Base-by-base conservation (phyloP, 2,329 filamentous ascomycete species). In the Cyanodermella asteris region DNA sequence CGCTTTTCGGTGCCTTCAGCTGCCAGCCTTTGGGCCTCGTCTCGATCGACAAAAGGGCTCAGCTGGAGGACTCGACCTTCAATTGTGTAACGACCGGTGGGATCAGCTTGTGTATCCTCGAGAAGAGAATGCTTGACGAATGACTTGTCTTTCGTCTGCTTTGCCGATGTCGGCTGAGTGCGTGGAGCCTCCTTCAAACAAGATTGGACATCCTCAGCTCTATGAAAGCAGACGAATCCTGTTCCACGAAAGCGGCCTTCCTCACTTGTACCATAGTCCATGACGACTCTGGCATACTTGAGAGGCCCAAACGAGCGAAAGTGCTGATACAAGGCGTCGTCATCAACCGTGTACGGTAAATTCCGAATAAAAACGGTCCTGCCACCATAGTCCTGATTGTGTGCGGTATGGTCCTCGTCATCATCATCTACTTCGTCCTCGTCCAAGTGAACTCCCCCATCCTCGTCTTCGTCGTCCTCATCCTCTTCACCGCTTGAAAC, bases 221-320 rank as follows among this genome's bases (percentile, higher is more conserved):
- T 71, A 50, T 72, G 72, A 51, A 97, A 97, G 51, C 80, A 91
- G 16, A 94, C 84, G 41, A 97, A 97, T 4, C 74, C 87, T 16
- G 84, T 94, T 14, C 87, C 87, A 23, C 76, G 78, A 2, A 87
- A 78, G 25, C 78, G 72, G 37, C 82, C 81, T n/a, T n/a, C n/a
- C n/a, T n/a, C n/a, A n/a, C n/a, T n/a, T 0, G 80, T 91, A 13
- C 69, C 66, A 23, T 62, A 72, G 43, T 97, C 84, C 43, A 90
- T 64, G 18, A 97, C 90, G 7, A 93, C 72, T 35, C 90, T 66
- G 5, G 84, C 87, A 45, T 94, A 97, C 18, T 82, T 67, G 19
- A 93, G 57, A n/a, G 62, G 63, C 14, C 87, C 90, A 40, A 97
- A 94, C 39, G 72, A 60, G n/a, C 57, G 56, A 42, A 97, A 97